Evolutionary conservation across 805 yeast genomes (phyloP), one percentile per base, ranked within the genome.

Genomic region (Wickerhamomyces xylosicus): DNA sequence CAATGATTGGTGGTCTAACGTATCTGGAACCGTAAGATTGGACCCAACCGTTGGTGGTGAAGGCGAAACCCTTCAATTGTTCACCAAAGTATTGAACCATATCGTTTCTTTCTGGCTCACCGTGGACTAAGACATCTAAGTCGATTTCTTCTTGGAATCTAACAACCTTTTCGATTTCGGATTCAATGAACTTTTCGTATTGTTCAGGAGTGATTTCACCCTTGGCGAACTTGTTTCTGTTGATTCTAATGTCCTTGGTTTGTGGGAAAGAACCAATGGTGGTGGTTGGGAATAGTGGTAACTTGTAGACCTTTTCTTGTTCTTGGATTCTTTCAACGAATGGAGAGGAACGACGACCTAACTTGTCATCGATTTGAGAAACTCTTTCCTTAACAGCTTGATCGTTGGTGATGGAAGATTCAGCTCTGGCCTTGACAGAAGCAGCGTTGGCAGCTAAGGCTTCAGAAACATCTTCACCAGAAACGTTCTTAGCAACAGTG

Each of bases 61-160:
- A 92, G 56, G 95, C 95, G 66, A 84, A 92, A 70, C 99, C 99
- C 63, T 85, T 83, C 66, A 92, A 76, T 76, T 86, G 87, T 76
- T 92, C 98, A 77, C 98, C 99, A 54, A 92, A 92, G 82, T 90
- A 92, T 77, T 92, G 98, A 61, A 92, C 98, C 99, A 92, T 92
- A 75, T 92, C 99, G 75, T 92, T 92, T 80, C 99, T 85, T 80
- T 92, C 98, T 69, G 99, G 98, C 77, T 92, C 99, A 76, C 99
- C 99, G 72, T 92, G 98, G 53, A 92, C 99, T 57, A 90, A 75
- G 57, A 92, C 97, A 64, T 92, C 99, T 59, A 92, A 79, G 56
- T 95, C 99, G 61, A 90, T 79, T 67, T 92, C 96, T 74, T 92
- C 98, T 77, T 92, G 99, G 94, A 92, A 92, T 75, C 86, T 82